Evolutionary conservation across 2,329 filamentous ascomycete species (phyloP).

Genomic region (Sporothrix luriei): DNA sequence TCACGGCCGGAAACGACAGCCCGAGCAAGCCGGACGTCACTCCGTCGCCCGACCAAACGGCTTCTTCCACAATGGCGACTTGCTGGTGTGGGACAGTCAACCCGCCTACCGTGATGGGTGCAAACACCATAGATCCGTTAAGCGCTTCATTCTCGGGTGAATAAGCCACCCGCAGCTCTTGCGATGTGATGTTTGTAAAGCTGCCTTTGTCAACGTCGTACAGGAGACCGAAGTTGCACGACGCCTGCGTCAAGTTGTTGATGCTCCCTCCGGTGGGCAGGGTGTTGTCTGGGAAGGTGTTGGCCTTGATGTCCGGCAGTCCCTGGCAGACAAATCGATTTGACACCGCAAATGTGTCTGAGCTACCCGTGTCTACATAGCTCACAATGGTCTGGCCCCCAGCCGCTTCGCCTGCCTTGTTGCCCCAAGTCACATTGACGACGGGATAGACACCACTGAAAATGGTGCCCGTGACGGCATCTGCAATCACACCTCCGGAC

Average conservation of each 20-base stretch:
- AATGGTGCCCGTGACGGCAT: not conserved
- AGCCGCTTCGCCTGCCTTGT: not conserved
- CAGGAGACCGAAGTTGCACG: constrained; percentile 35
- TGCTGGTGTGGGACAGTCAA: constrained; percentile 50
- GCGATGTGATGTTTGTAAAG: constrained; percentile 44
- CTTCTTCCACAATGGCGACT: constrained; percentile 50
- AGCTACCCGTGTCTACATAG: constrained; percentile 34
- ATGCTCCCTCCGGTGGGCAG: not conserved
- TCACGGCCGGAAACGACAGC: constrained; percentile 54
- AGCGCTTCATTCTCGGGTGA: constrained; percentile 47
- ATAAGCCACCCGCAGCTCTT: constrained; percentile 51
- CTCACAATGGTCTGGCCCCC: constrained; percentile 35
- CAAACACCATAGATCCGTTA: constrained; percentile 46
- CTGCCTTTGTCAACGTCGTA: constrained; percentile 39
- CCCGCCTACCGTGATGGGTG: constrained; percentile 49
- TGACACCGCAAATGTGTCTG: constrained; percentile 31
- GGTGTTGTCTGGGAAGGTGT: not conserved
- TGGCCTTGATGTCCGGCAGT: not conserved
- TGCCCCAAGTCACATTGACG: constrained; percentile 36
- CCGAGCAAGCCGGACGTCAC: constrained; percentile 54
- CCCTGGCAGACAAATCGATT: constrained; percentile 25
- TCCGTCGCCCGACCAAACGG: constrained; percentile 50
- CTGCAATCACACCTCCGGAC: not conserved
- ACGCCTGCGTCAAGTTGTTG: constrained; percentile 23
- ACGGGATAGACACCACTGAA: constrained; percentile 29